These are phyloP conservation scores for Breynia disticha DNA, from an alignment of 441 rosid species.

Conservation along the genomic window DNA sequence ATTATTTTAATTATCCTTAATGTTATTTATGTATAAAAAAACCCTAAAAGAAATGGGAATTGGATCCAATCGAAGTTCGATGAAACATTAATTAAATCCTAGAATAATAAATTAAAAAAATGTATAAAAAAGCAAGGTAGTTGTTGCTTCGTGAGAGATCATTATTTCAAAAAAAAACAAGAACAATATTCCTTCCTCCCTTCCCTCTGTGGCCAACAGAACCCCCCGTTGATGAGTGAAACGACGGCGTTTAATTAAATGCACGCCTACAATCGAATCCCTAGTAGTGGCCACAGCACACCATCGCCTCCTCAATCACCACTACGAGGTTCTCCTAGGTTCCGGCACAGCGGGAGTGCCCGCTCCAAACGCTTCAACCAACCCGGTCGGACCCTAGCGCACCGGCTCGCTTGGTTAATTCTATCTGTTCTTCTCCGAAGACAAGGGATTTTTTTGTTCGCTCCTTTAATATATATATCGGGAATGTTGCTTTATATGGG, in stretches of 20 bases:
- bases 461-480: conserved; percentile 76
- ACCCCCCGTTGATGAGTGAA: too few relatives aligned
- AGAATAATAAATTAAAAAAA: too few relatives aligned
- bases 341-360: conserved; percentile 45
- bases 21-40: too few relatives aligned
- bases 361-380: conserved; percentile 52
- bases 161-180: too few relatives aligned
- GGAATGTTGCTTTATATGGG: conserved; percentile 94
- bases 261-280: conserved; percentile 71
- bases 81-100: too few relatives aligned
- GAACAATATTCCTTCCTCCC: too few relatives aligned
- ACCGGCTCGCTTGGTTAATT: conserved; percentile 73
- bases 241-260: conserved; percentile 27
- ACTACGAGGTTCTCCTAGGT: conserved; percentile 63
- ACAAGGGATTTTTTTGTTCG: conserved; percentile 82
- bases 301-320: conserved; percentile 97
- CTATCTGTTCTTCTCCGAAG: conserved; percentile 86
- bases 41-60: too few relatives aligned
- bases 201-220: too few relatives aligned
- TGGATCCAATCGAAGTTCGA: too few relatives aligned
- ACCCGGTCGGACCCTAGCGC: conserved; percentile 47
- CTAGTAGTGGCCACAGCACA: conserved; percentile 82
- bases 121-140: too few relatives aligned
- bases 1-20: too few relatives aligned
- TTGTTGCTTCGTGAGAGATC: too few relatives aligned